Conservation (phyloP, 192 early-diverging fungal genomes). For the Podila horticola region DNA sequence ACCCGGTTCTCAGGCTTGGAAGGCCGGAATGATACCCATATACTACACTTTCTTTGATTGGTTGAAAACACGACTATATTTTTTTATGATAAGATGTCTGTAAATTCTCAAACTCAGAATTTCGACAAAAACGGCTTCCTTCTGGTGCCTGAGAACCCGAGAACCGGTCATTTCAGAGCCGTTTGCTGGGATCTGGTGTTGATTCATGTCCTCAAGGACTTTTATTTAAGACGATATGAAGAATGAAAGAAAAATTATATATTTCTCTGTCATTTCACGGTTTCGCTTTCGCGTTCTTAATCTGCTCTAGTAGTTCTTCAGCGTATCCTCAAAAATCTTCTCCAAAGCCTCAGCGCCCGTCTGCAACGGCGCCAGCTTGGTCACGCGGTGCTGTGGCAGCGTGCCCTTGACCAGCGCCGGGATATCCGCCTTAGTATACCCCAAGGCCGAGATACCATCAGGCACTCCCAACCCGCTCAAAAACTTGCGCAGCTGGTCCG, state of each 20-base stretch:
- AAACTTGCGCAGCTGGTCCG: constrained; percentile 82
- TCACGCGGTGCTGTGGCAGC: constrained; percentile 91
- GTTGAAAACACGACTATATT: no score
- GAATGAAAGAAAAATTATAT: no score
- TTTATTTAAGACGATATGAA: no score
- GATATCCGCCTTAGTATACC: constrained; percentile 76
- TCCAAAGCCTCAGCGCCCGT: constrained; percentile 72
- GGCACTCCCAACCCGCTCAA: constrained; percentile 83
- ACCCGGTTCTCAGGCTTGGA: constrained; percentile 58
- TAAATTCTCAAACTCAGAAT: no score
- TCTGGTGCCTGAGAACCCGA: no score
- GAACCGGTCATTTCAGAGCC: no score
- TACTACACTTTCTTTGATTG: constrained; percentile 43
- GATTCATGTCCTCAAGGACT: no score
- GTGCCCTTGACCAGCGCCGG: constrained; percentile 83
- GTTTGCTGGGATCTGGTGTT: no score
- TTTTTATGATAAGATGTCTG: no score
- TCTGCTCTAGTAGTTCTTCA: constrained; percentile 60
- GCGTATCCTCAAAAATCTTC: constrained; percentile 69
- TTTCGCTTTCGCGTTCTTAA: no score
- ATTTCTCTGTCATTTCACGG: no score
- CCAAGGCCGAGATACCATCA: constrained; percentile 81
- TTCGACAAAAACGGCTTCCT: no score
- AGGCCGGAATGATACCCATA: constrained; percentile 57
- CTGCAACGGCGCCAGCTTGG: constrained; percentile 84